A percentile compares a stretch with the other conserved stretches of the same genome.
These are phyloP conservation scores for Phyllosticta ampelicida DNA, from an alignment of 2,329 filamentous ascomycete genomes.

Conservation along the genomic window DNA sequence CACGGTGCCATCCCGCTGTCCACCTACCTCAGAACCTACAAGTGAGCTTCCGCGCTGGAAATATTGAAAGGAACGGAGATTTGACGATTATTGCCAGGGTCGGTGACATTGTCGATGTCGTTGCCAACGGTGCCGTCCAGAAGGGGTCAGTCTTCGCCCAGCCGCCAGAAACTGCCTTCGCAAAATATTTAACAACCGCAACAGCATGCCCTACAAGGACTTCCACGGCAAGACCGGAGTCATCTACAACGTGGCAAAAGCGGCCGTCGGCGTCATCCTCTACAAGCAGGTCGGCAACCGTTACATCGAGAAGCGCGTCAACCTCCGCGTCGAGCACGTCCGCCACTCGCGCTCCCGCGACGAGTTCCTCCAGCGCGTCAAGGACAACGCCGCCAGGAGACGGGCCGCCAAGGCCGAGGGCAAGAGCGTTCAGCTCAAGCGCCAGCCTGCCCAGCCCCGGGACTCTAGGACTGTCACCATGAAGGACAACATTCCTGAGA, in stretches of 20 bases:
- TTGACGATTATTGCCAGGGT: slow-evolving; percentile 46
- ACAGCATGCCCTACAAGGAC: slow-evolving; percentile 95
- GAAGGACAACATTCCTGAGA: slow-evolving; percentile 81
- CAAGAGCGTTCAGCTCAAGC: slow-evolving; percentile 83
- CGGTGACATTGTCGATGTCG: slow-evolving; percentile 98
- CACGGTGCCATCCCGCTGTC: slow-evolving; percentile 88
- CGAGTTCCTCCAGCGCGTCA: slow-evolving; percentile 92
- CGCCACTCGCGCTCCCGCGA: slow-evolving; percentile 87
- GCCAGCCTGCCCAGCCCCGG: slow-evolving; percentile 70
- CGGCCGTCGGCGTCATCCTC: slow-evolving; percentile 94
- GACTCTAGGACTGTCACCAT: slow-evolving; percentile 68
- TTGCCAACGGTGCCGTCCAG: slow-evolving; percentile 96
- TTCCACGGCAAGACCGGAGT: slow-evolving; percentile 96
- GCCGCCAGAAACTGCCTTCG: not conserved
- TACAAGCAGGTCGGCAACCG: slow-evolving; percentile 99
- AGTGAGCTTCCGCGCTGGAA: slow-evolving; percentile 42
- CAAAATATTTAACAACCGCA: slow-evolving; percentile 26
- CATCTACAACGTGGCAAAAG: slow-evolving; percentile 98
- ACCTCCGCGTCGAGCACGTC: slow-evolving; percentile 98
- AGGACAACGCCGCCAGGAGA: slow-evolving; percentile 89
- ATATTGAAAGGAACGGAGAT: not conserved
- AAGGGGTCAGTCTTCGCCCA: slow-evolving; percentile 62
- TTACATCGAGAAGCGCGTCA: slow-evolving; percentile 99
- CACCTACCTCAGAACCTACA: slow-evolving; percentile 92
- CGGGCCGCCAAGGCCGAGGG: slow-evolving; percentile 86